These are phyloP conservation scores for Hypoxylon crocopeplum DNA, from an alignment of 495 filamentous ascomycete genomes.

Conservation along the genomic window DNA sequence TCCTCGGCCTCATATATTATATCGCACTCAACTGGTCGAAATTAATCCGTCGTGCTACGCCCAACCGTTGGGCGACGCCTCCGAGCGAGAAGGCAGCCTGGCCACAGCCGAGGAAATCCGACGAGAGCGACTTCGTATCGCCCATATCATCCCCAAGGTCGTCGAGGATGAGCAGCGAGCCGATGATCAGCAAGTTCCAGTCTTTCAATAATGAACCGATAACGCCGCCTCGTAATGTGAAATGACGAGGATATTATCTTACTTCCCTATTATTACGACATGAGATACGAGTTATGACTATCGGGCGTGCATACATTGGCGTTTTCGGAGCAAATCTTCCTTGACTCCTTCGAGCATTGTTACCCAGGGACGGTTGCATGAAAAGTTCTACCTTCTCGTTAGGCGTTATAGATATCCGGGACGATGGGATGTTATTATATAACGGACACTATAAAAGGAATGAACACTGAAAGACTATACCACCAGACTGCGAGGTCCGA, in stretches of 20 bases:
- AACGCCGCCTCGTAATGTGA: slow-evolving; percentile 27
- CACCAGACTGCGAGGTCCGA: no score
- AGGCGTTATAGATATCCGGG: no score
- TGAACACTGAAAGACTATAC: no score
- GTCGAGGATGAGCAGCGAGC: slow-evolving; percentile 26
- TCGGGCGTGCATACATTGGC: slow-evolving; percentile 17
- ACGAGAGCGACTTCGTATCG: slow-evolving; percentile 19
- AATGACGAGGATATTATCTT: background rate
- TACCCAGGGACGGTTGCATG: no score
- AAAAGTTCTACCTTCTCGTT: no score
- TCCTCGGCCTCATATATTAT: slow-evolving; percentile 24
- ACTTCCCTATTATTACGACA: background rate
- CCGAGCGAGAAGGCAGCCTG: slow-evolving; percentile 34
- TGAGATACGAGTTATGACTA: slow-evolving; percentile 28
- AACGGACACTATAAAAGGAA: background rate
- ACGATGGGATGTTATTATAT: no score
- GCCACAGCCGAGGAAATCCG: slow-evolving; percentile 31
- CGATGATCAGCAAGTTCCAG: slow-evolving; percentile 13
- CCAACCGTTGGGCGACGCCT: slow-evolving; percentile 21
- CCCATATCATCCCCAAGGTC: slow-evolving; percentile 28
- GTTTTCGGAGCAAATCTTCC: background rate
- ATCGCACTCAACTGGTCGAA: slow-evolving; percentile 40
- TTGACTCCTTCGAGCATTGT: no score
- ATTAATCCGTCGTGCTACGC: slow-evolving; percentile 26
- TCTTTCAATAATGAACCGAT: slow-evolving; percentile 1